phyloP scores from a whole-genome alignment of 495 filamentous ascomycete genomes.

The Choiromyces venosus region DNA sequence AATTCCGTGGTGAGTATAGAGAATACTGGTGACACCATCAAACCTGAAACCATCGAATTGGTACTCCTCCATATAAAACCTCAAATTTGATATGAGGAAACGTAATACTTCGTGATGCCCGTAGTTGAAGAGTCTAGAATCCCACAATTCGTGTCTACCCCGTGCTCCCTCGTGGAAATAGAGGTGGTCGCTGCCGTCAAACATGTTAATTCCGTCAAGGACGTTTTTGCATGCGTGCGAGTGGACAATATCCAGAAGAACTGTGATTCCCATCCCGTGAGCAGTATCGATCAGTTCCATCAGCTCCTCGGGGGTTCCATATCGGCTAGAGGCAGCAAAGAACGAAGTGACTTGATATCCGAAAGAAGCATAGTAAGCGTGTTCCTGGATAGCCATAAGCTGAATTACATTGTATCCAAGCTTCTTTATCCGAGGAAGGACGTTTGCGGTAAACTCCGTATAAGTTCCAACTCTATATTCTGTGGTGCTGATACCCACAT shows the following conservation, averaged over 20 bases:
- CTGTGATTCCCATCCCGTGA: slow-evolving; percentile 82
- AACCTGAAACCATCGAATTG: slow-evolving; percentile 95
- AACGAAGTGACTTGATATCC: slow-evolving; percentile 98
- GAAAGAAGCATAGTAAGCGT: slow-evolving; percentile 98
- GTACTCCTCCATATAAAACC: slow-evolving; percentile 99
- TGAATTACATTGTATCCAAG: slow-evolving; percentile 97
- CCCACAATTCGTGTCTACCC: slow-evolving; percentile 88
- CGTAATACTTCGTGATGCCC: slow-evolving; percentile 88
- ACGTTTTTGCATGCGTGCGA: slow-evolving; percentile 98
- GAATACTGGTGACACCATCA: slow-evolving; percentile 96
- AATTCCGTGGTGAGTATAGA: slow-evolving; percentile 93
- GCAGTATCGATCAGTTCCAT: slow-evolving; percentile 96
- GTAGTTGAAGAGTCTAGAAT: slow-evolving; percentile 95
- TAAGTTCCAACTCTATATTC: slow-evolving; percentile 84
- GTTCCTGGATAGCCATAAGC: slow-evolving; percentile 98
- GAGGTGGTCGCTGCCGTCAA: slow-evolving; percentile 87
- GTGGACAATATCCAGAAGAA: slow-evolving; percentile 93
- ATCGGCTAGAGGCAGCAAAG: slow-evolving; percentile 94
- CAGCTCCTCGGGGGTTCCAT: slow-evolving; percentile 87
- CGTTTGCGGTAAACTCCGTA: slow-evolving; percentile 90
- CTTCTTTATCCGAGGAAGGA: slow-evolving; percentile 82
- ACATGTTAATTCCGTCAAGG: slow-evolving; percentile 85
- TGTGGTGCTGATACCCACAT: slow-evolving; percentile 93
- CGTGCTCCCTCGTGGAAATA: slow-evolving; percentile 87
- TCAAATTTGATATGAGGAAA: slow-evolving; percentile 88